A percentile compares a stretch with the other conserved stretches of the same genome.
Evolutionary conservation across 2,329 filamentous ascomycete genomes (phyloP).

Genomic region (Botrytis aclada): DNA sequence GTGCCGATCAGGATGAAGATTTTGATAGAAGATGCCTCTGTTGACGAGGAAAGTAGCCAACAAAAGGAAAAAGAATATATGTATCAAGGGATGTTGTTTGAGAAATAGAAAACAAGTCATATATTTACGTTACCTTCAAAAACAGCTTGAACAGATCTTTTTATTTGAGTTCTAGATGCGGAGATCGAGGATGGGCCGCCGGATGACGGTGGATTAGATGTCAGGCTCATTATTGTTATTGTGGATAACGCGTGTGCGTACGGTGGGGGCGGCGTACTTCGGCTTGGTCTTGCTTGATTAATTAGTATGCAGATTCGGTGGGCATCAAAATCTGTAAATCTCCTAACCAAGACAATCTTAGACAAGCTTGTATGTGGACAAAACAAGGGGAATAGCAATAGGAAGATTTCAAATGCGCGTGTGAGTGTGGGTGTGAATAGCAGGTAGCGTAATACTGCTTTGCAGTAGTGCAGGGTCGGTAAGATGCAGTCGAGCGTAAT

Average conservation of each 20-base stretch:
- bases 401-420: conserved; percentile 10
- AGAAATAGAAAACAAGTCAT: conserved; percentile 9
- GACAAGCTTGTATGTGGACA: conserved; percentile 7
- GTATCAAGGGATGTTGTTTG: conserved; percentile 12
- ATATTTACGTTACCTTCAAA: conserved; percentile 52
- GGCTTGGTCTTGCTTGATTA: conserved; percentile 4
- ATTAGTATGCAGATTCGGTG: conserved; percentile 8
- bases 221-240: conserved; percentile 32
- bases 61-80: conserved; percentile 1
- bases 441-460: conserved; percentile 7
- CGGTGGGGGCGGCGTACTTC: conserved; percentile 13
- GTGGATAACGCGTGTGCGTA: conserved; percentile 14
- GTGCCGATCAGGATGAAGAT: not conserved
- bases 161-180: conserved; percentile 47
- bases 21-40: not conserved
- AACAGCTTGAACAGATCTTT: conserved; percentile 57
- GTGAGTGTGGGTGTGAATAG: not conserved
- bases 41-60: not conserved
- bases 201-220: conserved; percentile 38
- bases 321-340: not conserved
- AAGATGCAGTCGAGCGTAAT: conserved; percentile 6
- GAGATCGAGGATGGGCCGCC: conserved; percentile 35
- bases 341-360: conserved; percentile 8
- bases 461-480: conserved; percentile 6
- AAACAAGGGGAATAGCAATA: conserved; percentile 9